phyloP scores from a whole-genome alignment of 1,139 yeast species.

The Nakaseomyces bracarensis region DNA sequence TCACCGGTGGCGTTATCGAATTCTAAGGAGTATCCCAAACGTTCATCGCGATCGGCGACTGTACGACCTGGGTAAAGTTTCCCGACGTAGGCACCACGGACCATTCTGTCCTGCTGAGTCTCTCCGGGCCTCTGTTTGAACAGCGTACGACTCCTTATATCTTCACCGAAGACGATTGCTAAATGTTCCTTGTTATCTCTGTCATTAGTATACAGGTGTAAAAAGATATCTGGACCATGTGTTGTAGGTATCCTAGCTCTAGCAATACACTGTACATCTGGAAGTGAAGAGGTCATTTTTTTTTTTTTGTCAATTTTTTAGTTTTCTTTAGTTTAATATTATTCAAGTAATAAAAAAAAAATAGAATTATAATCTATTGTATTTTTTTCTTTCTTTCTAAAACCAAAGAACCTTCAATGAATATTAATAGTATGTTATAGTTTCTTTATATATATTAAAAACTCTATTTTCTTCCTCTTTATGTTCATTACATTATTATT shows the following conservation, averaged over 20 bases:
- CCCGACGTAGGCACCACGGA: slow-evolving; percentile 94
- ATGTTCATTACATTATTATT: too few relatives aligned
- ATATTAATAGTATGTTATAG: too few relatives aligned
- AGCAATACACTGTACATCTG: slow-evolving; percentile 79
- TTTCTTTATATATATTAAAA: too few relatives aligned
- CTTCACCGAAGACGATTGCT: slow-evolving; percentile 95
- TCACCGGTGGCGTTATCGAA: slow-evolving; percentile 45
- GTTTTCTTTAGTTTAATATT: not conserved
- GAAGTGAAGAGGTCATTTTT: slow-evolving; percentile 33
- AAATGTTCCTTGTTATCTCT: slow-evolving; percentile 88
- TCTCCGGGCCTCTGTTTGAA: slow-evolving; percentile 57
- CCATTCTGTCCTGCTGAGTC: slow-evolving; percentile 88
- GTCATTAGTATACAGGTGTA: slow-evolving; percentile 81
- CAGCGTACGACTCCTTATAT: slow-evolving; percentile 68
- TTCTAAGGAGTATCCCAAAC: slow-evolving; percentile 35
- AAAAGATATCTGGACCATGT: slow-evolving; percentile 66
- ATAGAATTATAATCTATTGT: too few relatives aligned
- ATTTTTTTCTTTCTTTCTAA: not conserved
- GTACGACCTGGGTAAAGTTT: slow-evolving; percentile 77
- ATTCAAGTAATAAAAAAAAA: too few relatives aligned
- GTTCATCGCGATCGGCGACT: slow-evolving; percentile 55
- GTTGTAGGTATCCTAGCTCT: slow-evolving; percentile 50
- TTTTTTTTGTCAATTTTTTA: not conserved
- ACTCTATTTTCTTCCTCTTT: too few relatives aligned
- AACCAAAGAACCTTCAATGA: too few relatives aligned